Conservation (phyloP, 495 filamentous ascomycete genomes). For the Podospora sp. region DNA sequence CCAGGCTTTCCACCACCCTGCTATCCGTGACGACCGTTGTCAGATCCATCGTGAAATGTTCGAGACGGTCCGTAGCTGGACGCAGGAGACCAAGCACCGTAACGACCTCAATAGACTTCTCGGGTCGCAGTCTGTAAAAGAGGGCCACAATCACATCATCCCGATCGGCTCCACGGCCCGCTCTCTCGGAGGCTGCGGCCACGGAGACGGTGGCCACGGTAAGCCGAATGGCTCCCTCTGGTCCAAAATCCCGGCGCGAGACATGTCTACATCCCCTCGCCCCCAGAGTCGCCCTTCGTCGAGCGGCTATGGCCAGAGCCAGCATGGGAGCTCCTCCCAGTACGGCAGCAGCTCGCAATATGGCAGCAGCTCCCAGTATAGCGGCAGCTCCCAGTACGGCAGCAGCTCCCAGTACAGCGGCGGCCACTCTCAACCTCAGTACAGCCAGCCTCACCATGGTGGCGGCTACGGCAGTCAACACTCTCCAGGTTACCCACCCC, state of each 20-base stretch:
- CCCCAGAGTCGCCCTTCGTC: neutral
- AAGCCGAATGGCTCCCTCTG: conserved; percentile 53
- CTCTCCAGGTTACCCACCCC: neutral
- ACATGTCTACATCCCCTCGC: conserved; percentile 20
- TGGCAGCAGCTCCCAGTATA: too few relatives aligned
- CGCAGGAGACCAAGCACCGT: conserved; percentile 62
- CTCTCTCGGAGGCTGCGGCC: conserved; percentile 36
- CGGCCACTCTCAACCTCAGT: neutral
- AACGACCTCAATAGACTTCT: conserved; percentile 70
- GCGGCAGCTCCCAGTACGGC: conserved; percentile 13
- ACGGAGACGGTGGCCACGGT: conserved; percentile 55
- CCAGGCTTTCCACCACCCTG: conserved; percentile 87
- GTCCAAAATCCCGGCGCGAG: conserved; percentile 46
- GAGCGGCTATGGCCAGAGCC: neutral
- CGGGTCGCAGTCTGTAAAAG: conserved; percentile 75
- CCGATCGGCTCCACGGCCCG: conserved; percentile 13
- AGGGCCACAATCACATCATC: conserved; percentile 72
- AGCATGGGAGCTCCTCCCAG: neutral
- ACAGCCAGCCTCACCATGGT: conserved; percentile 3
- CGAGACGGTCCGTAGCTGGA: conserved; percentile 76
- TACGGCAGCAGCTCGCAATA: neutral
- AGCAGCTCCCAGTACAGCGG: neutral
- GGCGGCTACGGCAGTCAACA: conserved; percentile 16
- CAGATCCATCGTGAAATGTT: conserved; percentile 89
- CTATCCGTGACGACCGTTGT: conserved; percentile 65